Evolutionary conservation across 1,284 basidiomycete genomes (phyloP).

Genomic region (Malassezia cuniculi): DNA sequence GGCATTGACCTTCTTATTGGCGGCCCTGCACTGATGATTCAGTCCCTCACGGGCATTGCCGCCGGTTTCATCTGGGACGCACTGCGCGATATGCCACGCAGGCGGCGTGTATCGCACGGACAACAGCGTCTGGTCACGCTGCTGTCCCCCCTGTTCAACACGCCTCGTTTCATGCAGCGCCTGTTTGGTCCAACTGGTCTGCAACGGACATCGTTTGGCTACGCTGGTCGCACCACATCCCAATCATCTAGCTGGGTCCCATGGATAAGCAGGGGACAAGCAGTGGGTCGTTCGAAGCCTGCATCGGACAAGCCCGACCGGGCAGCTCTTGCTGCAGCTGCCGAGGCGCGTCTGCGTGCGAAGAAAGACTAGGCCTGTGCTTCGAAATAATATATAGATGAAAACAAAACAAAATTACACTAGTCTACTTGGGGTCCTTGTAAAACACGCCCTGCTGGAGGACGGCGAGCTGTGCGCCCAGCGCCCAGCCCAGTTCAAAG

Average conservation of each 20-base stretch:
- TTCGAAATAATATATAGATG: not conserved
- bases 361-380: too few species aligned
- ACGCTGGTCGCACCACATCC: too few species aligned
- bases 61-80: conserved; percentile 9
- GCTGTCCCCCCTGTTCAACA: too few species aligned
- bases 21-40: conserved; percentile 54
- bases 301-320: conserved; percentile 5
- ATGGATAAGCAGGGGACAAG: too few species aligned
- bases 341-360: conserved; percentile 9
- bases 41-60: conserved; percentile 55
- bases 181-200: too few species aligned
- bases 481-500: conserved; percentile 88
- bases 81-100: not conserved
- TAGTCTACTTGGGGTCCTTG: conserved; percentile 11
- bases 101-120: too few species aligned
- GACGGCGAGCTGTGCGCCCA: conserved; percentile 55
- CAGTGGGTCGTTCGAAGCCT: too few species aligned
- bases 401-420: not conserved
- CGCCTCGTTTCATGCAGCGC: not conserved
- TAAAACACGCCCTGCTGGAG: conserved; percentile 29
- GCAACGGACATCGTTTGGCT: not conserved
- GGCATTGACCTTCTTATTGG: conserved; percentile 58
- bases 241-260: too few species aligned
- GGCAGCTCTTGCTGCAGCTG: conserved; percentile 6
- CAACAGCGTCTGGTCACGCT: too few species aligned